These are phyloP conservation scores for Cavenderia fasciculata DNA, from an alignment of 78 protist genomes.

Conservation along the genomic window DNA sequence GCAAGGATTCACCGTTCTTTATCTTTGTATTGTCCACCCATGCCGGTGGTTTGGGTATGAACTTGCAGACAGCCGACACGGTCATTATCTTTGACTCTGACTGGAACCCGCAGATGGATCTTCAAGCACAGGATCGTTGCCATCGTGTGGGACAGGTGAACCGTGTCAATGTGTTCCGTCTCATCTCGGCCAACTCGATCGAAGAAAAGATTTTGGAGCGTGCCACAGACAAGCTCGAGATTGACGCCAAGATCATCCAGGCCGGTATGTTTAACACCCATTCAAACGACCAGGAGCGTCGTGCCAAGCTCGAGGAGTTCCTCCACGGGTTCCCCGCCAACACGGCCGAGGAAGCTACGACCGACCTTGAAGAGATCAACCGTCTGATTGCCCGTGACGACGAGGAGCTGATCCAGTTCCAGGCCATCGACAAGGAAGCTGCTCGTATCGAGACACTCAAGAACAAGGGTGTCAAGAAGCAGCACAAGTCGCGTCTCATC, in stretches of 20 bases:
- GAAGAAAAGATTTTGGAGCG: conserved; percentile 94
- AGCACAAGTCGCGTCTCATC: conserved; percentile 44
- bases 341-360: conserved; percentile 34
- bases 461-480: conserved; percentile 8
- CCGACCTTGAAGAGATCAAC: conserved; percentile 59
- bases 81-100: conserved; percentile 96
- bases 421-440: conserved; percentile 63
- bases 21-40: conserved; percentile 92
- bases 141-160: conserved; percentile 99
- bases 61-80: conserved; percentile 96
- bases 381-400: conserved; percentile 68
- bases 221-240: conserved; percentile 90
- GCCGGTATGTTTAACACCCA: conserved; percentile 91
- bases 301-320: conserved; percentile 70
- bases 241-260: conserved; percentile 92
- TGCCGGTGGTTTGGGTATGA: conserved; percentile 98
- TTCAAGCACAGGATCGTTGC: conserved; percentile 93
- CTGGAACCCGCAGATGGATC: conserved; percentile 95
- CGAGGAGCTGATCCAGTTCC: conserved; percentile 70
- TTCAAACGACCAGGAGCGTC: conserved; percentile 72
- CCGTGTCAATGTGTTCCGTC: conserved; percentile 92
- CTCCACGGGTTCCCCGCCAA: conserved; percentile 68
- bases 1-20: conserved; percentile 80
- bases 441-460: background rate
- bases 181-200: conserved; percentile 84